Evolutionary conservation across 768 basidiomycete species (phyloP), one percentile per base, ranked within the genome.

Genomic region (Clavaria fumosa): DNA sequence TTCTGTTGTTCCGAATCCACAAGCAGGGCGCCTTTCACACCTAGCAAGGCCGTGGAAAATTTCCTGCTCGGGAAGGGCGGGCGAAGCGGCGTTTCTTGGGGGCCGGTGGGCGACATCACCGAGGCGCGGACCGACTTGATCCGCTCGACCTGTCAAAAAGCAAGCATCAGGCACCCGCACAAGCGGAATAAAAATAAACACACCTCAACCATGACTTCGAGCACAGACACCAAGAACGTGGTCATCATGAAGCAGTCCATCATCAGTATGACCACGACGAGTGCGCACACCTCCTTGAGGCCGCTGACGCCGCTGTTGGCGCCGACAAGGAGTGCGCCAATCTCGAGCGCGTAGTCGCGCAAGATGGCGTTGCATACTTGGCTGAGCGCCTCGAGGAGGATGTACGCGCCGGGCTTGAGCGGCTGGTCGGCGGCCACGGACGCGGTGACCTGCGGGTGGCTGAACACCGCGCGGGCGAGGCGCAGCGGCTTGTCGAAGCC

Each of bases 401-500:
- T 76, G 39, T 81, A 76, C 12, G 78, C 77, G 0, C 86, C 79
- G 0, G 88, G 79, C 50, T 78, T 81, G 58, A 79, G 65, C n/a
- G n/a, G n/a, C 39, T 37, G 46, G 45, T 41, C 30, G 45, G 40
- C 61, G 42, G 42, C 42, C 37, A 46, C 51, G 41, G 68, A 53
- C 36, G 62, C 53, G 34, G 66, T 59, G 19, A 76, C 58, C 34
- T 81, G 71, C 2, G 82, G 84, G 47, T 90, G 83, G 20, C 73
- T 69, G 59, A 96, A 86, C 11, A 97, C 84, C 2, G 89, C 80
- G 9, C 78, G 70, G 2, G 90, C 91, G 18, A 99, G 75, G 5
- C 85, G 73, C 32, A 93, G 76, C 0, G 91, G 93, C 55, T 99
- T 97, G 60, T 99, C 95, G 55, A 97, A 99, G 5, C 93, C 93